Base-by-base conservation (phyloP, 805 yeast species). In the Saturnispora diversa region DNA sequence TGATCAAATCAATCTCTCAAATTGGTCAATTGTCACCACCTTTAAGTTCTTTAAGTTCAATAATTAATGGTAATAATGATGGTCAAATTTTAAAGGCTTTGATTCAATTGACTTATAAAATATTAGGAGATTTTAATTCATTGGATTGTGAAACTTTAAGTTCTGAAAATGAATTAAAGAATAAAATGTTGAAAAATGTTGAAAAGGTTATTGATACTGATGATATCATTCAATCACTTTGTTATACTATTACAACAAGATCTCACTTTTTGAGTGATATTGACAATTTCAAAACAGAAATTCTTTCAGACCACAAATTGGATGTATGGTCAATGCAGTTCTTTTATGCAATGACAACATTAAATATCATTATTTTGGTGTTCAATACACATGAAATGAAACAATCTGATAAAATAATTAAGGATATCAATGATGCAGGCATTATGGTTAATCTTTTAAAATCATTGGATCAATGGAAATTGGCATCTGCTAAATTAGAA, bases 391-490 rank as follows among this genome's bases (percentile, higher is more conserved):
- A 36, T 35, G 37, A 49, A 21, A 19, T 39, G 6, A 31, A 38
- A 27, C 27, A 44, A 35, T 27, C 40, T 23, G 30, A 45, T 10
- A 17, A 12, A 7, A 35, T 53, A 21, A 31, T 44, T 8, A 36
- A 40, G 4, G 23, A 44, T 1, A 20, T 58, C 1, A 47, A 46
- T 20, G 31, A 64, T 2, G 37, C 58, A 0, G 64, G 70, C 22
- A 13, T 84, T 1, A 46, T 84, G 28, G 44, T 64, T 2, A 55
- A 55, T 12, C 46, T 84, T 6, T 59, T 75, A 1, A 57, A 62
- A 29, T 68, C 72, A 36, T 66, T 83, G 7, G 88, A 80, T 46
- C 62, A 69, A 32, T 80, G 90, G 84, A 70, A 84, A 48, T 77
- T 84, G 80, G 29, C 60, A 17, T 51, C 58, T 1, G 41, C 47